A percentile compares a stretch with the other conserved stretches of the same genome.
These are phyloP conservation scores for Ramaria sp. DNA, from an alignment of 768 basidiomycete genomes.

Conservation along the genomic window DNA sequence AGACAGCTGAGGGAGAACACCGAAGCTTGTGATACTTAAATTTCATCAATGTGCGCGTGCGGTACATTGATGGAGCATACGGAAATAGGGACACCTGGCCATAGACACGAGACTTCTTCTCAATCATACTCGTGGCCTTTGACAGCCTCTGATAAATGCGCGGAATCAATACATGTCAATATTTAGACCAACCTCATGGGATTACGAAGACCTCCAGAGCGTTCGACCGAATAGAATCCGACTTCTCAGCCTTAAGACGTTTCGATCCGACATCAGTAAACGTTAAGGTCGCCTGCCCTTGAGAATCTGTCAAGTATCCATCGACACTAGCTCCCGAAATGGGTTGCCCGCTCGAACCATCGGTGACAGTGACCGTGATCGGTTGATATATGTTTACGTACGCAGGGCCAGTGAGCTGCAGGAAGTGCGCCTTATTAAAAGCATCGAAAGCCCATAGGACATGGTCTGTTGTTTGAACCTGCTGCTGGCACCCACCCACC, in stretches of 20 bases:
- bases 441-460: constrained; percentile 31
- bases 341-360: constrained; percentile 24
- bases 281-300: constrained; percentile 21
- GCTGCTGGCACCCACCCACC: constrained; percentile 33
- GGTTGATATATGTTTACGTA: constrained; percentile 17
- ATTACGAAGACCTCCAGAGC: constrained; percentile 11
- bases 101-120: too few species aligned
- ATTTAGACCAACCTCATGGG: background rate
- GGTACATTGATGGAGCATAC: too few species aligned
- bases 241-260: constrained; percentile 23
- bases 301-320: constrained; percentile 13
- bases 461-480: constrained; percentile 21
- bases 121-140: too few species aligned
- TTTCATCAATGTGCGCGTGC: too few species aligned
- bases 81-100: too few species aligned
- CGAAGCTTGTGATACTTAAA: too few species aligned
- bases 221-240: constrained; percentile 25
- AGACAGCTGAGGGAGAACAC: too few species aligned
- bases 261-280: constrained; percentile 19
- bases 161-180: background rate
- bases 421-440: constrained; percentile 23
- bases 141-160: too few species aligned
- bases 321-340: constrained; percentile 25
- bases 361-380: constrained; percentile 25
- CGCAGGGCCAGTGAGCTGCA: constrained; percentile 26